Evolutionary conservation across 768 basidiomycete genomes (phyloP).

Genomic region (Tricholoma saponaceum): DNA sequence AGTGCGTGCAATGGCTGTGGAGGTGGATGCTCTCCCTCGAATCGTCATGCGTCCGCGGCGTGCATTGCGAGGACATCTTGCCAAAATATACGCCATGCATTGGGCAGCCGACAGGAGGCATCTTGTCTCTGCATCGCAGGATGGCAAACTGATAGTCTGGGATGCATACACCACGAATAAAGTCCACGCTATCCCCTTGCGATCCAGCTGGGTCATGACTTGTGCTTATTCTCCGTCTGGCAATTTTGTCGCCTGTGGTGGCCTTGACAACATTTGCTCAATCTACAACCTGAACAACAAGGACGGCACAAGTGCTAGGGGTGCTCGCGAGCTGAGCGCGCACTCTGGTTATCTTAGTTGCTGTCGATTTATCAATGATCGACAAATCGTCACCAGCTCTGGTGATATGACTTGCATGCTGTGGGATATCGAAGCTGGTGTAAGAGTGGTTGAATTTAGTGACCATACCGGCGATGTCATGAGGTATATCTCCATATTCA

Average conservation of each 20-base stretch:
- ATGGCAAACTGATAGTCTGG: conserved; percentile 99
- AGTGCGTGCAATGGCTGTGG: conserved; percentile 99
- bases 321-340: conserved; percentile 92
- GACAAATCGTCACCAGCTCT: conserved; percentile 96
- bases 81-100: conserved; percentile 99
- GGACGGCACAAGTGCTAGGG: conserved; percentile 74
- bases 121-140: conserved; percentile 98
- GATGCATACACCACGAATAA: conserved; percentile 99
- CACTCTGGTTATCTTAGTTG: conserved; percentile 98
- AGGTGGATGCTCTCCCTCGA: conserved; percentile 92
- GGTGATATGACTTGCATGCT: conserved; percentile 99
- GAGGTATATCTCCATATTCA: conserved; percentile 60
- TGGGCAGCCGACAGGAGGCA: conserved; percentile 98
- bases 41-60: conserved; percentile 96
- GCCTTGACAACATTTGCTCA: conserved; percentile 98
- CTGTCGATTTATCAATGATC: conserved; percentile 97
- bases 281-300: conserved; percentile 93
- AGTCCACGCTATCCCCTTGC: conserved; percentile 97
- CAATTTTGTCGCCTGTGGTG: conserved; percentile 97
- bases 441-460: conserved; percentile 96
- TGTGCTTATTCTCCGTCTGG: conserved; percentile 98
- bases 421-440: conserved; percentile 99
- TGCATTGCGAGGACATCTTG: conserved; percentile 93
- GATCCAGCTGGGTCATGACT: conserved; percentile 99
- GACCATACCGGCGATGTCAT: conserved; percentile 99